Percentiles rank a stretch among this genome's conserved stretches.
phyloP scores from a whole-genome alignment of 257 asterid species.

The Handroanthus guayacan region DNA sequence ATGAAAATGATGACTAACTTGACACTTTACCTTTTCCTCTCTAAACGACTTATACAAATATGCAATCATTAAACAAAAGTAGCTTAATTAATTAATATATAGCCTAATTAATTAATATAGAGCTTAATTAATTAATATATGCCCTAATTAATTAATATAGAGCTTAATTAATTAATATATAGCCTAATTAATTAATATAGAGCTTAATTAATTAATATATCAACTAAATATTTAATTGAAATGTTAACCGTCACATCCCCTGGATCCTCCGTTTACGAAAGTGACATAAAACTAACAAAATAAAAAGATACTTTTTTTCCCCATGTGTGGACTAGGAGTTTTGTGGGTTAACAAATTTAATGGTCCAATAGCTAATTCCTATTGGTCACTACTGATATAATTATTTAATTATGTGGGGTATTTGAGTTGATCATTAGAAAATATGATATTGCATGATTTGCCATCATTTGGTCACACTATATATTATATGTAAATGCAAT shows the following conservation, averaged over 20 bases:
- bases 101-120: too few species aligned
- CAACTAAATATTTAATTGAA: background rate
- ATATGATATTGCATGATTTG: too few species aligned
- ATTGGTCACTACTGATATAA: background rate
- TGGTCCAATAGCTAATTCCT: background rate
- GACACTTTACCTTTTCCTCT: conserved; percentile 9
- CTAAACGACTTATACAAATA: background rate
- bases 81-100: too few species aligned
- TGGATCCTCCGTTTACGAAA: conserved; percentile 43
- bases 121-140: background rate
- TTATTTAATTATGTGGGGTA: background rate
- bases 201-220: background rate
- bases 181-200: background rate
- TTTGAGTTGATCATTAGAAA: background rate
- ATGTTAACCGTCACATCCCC: conserved; percentile 41
- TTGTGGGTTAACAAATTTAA: background rate
- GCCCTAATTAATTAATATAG: too few species aligned
- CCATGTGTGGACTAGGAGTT: conserved; percentile 36
- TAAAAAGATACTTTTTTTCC: conserved; percentile 12
- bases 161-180: background rate
- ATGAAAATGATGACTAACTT: conserved; percentile 29
- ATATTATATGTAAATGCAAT: too few species aligned
- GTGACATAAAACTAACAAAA: conserved; percentile 21
- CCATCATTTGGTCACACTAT: background rate
- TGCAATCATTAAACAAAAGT: conserved; percentile 9